Percentiles rank a stretch among this genome's conserved stretches.
phyloP scores from a whole-genome alignment of 805 yeast genomes.

The Myxozyma mucilagina region DNA sequence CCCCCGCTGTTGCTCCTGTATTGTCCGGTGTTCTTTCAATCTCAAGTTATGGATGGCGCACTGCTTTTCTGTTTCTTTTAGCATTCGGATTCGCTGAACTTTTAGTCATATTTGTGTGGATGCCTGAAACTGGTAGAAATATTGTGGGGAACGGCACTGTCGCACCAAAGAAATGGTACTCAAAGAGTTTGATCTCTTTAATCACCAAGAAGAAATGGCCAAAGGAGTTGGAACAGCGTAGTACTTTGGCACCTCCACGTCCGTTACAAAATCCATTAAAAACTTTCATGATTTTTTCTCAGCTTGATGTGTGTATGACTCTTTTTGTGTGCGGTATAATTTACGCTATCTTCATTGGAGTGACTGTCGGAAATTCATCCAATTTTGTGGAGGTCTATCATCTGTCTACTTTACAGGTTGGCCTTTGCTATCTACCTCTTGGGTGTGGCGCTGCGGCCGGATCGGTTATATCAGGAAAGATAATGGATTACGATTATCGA shows the following conservation, averaged over 20 bases:
- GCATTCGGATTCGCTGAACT: slow-evolving; percentile 57
- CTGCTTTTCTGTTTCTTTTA: slow-evolving; percentile 74
- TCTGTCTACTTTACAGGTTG: slow-evolving; percentile 58
- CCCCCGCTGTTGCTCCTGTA: slow-evolving; percentile 80
- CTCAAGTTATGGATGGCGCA: slow-evolving; percentile 63
- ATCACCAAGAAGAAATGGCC: neutral
- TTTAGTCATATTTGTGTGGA: slow-evolving; percentile 39
- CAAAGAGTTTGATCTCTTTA: neutral
- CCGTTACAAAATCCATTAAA: slow-evolving; percentile 4
- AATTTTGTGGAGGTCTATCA: slow-evolving; percentile 52
- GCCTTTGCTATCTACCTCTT: slow-evolving; percentile 72
- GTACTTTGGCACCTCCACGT: neutral
- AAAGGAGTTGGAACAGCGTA: neutral
- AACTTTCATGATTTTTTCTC: neutral
- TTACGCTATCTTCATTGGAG: slow-evolving; percentile 1
- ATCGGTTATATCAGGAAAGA: slow-evolving; percentile 57
- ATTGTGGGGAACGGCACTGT: slow-evolving; percentile 76
- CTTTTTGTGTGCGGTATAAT: neutral
- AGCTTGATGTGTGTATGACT: slow-evolving; percentile 7
- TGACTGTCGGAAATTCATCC: slow-evolving; percentile 47
- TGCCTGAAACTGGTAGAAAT: slow-evolving; percentile 76
- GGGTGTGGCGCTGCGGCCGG: slow-evolving; percentile 71
- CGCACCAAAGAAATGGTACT: slow-evolving; percentile 44
- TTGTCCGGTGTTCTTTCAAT: slow-evolving; percentile 53
- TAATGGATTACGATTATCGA: slow-evolving; percentile 40